These are phyloP conservation scores for Aspergillus ustus DNA, from an alignment of 2,329 filamentous ascomycete species.

Conservation along the genomic window DNA sequence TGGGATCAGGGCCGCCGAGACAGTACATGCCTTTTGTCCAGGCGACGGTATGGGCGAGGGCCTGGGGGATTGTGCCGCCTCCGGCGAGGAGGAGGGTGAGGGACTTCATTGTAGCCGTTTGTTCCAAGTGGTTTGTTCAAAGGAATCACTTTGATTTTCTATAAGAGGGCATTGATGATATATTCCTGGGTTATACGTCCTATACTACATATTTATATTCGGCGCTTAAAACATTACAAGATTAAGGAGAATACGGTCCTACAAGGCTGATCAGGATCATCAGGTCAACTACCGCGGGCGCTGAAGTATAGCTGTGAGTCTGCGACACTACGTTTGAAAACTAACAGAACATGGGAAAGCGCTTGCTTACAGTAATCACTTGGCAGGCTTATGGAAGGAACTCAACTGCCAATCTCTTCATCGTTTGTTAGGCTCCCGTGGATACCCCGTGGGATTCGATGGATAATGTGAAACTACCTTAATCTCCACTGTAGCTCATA, in stretches of 20 bases:
- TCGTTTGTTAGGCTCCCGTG: background rate
- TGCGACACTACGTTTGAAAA: background rate
- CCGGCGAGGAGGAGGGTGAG: background rate
- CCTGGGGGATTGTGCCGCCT: background rate
- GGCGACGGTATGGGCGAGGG: conserved; percentile 41
- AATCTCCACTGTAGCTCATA: background rate
- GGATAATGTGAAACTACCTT: background rate
- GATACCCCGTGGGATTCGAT: background rate
- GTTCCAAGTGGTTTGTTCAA: too few species aligned
- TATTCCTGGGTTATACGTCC: background rate
- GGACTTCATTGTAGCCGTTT: background rate
- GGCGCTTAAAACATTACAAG: background rate
- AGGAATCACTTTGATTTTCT: too few species aligned
- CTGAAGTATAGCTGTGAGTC: background rate
- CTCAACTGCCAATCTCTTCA: background rate
- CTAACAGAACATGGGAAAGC: background rate
- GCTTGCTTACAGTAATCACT: background rate
- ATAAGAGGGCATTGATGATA: background rate
- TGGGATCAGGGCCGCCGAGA: conserved; percentile 34
- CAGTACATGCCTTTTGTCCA: conserved; percentile 50
- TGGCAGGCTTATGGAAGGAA: background rate
- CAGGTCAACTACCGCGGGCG: background rate
- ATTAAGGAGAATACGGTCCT: background rate
- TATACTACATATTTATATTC: background rate
- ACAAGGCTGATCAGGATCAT: background rate